These are phyloP conservation scores for Cyberlindnera japonica DNA, from an alignment of 805 yeast genomes.

Conservation along the genomic window DNA sequence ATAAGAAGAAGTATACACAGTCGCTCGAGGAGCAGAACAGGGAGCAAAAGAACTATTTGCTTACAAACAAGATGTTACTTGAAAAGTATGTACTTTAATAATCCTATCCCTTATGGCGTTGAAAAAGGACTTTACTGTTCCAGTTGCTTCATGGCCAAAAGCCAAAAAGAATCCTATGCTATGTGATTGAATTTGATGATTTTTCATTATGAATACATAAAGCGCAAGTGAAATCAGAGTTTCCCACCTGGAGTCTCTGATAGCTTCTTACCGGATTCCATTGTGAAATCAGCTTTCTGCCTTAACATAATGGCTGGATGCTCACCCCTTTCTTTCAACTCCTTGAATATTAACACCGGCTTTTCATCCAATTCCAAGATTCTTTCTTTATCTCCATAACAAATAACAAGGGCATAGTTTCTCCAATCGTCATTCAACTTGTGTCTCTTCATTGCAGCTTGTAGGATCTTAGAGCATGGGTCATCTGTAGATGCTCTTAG, in stretches of 20 bases:
- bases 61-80: constrained; percentile 7
- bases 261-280: constrained; percentile 25
- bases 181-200: neutral
- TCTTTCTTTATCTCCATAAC: constrained; percentile 88
- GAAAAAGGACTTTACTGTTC: too few relatives aligned
- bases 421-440: constrained; percentile 79
- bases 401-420: constrained; percentile 81
- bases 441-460: constrained; percentile 85
- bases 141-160: neutral
- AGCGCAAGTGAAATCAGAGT: constrained; percentile 20
- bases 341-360: constrained; percentile 84
- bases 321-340: constrained; percentile 76
- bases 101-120: too few relatives aligned
- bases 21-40: constrained; percentile 13
- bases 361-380: constrained; percentile 78
- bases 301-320: constrained; percentile 92
- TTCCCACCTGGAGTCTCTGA: constrained; percentile 42
- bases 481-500: constrained; percentile 85
- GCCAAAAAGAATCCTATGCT: neutral
- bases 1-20: constrained; percentile 12
- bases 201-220: neutral
- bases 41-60: constrained; percentile 5
- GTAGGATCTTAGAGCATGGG: constrained; percentile 83
- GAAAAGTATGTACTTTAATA: constrained; percentile 10
- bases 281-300: constrained; percentile 59